Evolutionary conservation across 768 basidiomycete species (phyloP).

Genomic region (Auricularia cornea): DNA sequence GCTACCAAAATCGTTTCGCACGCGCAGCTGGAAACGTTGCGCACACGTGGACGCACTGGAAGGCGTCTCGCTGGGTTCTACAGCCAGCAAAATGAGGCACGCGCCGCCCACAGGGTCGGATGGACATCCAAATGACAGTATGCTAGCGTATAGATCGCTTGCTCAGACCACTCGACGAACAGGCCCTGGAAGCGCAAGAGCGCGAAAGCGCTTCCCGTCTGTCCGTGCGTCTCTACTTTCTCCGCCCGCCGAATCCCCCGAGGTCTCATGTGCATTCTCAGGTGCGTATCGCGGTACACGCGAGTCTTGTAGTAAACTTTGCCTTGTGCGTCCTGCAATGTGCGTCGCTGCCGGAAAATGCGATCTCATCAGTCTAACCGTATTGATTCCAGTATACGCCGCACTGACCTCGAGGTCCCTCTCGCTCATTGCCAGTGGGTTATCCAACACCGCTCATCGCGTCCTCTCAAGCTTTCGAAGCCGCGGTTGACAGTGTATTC

Average conservation of each 20-base stretch:
- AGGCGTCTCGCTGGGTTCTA: neutral
- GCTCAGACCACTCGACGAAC: neutral
- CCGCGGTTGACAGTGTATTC: conserved; percentile 79
- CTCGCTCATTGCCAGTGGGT: conserved; percentile 64
- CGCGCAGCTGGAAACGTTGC: neutral
- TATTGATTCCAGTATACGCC: conserved; percentile 65
- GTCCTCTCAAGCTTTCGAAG: neutral
- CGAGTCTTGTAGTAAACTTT: conserved; percentile 70
- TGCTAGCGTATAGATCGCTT: neutral
- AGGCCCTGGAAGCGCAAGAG: neutral
- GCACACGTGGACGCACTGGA: neutral
- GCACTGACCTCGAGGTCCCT: conserved; percentile 78
- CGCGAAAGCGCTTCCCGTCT: neutral
- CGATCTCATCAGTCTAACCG: neutral
- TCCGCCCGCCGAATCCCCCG: neutral
- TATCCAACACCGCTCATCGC: neutral
- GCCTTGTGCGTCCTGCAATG: conserved; percentile 63
- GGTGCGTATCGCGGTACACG: conserved; percentile 84
- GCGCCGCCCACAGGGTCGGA: neutral
- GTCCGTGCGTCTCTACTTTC: neutral
- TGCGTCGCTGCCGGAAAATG: conserved; percentile 23
- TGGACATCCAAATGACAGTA: neutral
- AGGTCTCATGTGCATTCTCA: conserved; percentile 19
- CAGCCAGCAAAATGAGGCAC: neutral
- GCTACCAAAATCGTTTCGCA: neutral